A percentile compares a stretch with the other conserved stretches of the same genome.
Conservation (phyloP, 2,329 filamentous ascomycete genomes). For the Pseudogymnoascus sp. region DNA sequence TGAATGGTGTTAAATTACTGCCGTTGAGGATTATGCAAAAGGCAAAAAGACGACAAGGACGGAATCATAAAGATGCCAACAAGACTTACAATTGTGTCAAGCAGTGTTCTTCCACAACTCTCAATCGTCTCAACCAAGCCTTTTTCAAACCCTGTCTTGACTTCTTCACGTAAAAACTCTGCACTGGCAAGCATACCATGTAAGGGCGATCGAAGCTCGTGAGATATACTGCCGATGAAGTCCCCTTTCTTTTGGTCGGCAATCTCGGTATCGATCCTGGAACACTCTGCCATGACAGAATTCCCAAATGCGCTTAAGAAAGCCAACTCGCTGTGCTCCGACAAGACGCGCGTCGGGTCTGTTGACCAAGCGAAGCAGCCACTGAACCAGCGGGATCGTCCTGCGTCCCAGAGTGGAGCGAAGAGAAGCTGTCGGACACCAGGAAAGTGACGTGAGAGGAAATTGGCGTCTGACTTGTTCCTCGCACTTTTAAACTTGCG, state of each 20-base stretch:
- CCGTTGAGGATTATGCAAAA: too few relatives aligned
- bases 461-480: slow-evolving; percentile 9
- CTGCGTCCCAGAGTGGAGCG: slow-evolving; percentile 24
- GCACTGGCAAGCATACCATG: slow-evolving; percentile 44
- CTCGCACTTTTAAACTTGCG: slow-evolving; percentile 21
- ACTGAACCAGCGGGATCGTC: slow-evolving; percentile 20
- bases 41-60: slow-evolving; percentile 28
- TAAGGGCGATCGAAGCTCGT: slow-evolving; percentile 22
- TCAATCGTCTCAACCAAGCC: slow-evolving; percentile 40
- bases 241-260: slow-evolving; percentile 21
- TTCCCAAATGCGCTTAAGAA: slow-evolving; percentile 21
- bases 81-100: slow-evolving; percentile 35
- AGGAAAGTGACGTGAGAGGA: slow-evolving; percentile 13
- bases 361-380: slow-evolving; percentile 21
- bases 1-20: too few relatives aligned
- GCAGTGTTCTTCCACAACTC: slow-evolving; percentile 41
- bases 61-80: slow-evolving; percentile 24
- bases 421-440: slow-evolving; percentile 24
- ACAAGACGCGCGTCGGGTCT: slow-evolving; percentile 18
- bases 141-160: slow-evolving; percentile 36
- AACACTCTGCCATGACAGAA: slow-evolving; percentile 21
- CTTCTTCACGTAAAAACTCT: slow-evolving; percentile 43
- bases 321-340: slow-evolving; percentile 18
- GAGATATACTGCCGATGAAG: slow-evolving; percentile 24
- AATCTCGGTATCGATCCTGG: slow-evolving; percentile 19